Base-by-base conservation (phyloP, 2,329 filamentous ascomycete species). In the Botryotinia calthae region DNA sequence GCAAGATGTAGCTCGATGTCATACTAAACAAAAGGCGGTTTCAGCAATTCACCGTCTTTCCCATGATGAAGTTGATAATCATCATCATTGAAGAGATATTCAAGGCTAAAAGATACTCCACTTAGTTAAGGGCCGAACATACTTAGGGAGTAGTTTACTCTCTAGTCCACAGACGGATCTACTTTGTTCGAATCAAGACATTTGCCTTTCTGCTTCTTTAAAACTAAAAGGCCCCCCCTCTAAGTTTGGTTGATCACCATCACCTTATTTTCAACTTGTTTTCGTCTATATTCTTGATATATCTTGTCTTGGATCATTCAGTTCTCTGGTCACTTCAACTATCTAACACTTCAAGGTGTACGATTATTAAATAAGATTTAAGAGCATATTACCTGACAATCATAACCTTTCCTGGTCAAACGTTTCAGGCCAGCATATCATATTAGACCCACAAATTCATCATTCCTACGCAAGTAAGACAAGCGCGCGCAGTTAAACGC, bases 401-500 rank as follows among this genome's bases (percentile, higher is more conserved):
- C 42, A 42, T 71, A 51, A 51, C 42, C 69, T 59, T 44, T 42
- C 37, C 20, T 51, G 58, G 56, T 64, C 69, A 37, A 51, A 56
- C 51, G 40, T 67, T 42, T 46, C 48, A 72, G n/a, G 25, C 37
- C 62, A 25, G 31, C 62, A 34, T 58, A 59, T 7, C 31, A 48
- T 61, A 34, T 37, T 37, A 31, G 69, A 44, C 59, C 69, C 59
- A 56, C 54, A n/a, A 5, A 44, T 42, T 59, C 6, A 25, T 18
- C 9, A 16, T 40, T 44, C 61, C 40, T 28, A 8, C 59, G 9
- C 44, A 25, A 37, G 14, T 37, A 40, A 48, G 34, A 40, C 40
- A 72, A 68, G 65, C 62, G 63, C 70, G 62, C 70, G 63, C 63
- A 61, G 34, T 46, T 34, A 70, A 25, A n/a, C 18, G 65, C 34